Base-by-base conservation (phyloP, 352 stramenopile species). In the Elongisporangium senticosum region DNA sequence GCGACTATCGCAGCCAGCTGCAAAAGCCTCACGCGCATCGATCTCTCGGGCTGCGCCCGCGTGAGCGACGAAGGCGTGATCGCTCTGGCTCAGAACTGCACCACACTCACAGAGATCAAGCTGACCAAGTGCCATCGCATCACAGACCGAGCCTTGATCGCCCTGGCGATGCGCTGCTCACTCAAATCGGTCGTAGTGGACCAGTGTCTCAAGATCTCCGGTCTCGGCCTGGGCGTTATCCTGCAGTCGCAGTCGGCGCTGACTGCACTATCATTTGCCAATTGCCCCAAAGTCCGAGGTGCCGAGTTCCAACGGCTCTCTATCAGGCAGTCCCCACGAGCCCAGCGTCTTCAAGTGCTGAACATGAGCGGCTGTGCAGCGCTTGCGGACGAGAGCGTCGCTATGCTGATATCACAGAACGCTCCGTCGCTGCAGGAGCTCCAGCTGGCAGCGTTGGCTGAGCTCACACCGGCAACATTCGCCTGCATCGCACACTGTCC, bases 101-200 rank as follows among this genome's bases (percentile, higher is more conserved):
- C 28, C 0, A 55, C 58, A 7, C 64, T 97, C 7, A 49, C 67
- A 37, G 64, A 69, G 10, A 59, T 97, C 15, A 80, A 96, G 62
- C 57, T 97, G 48, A 81, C 71, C 47, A 92, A 87, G 72, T 94
- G 89, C 51, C 83, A 90, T 51, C 69, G 79, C 0, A 61, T 96
- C 53, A 92, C 88, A 4, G 82, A 96, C 53, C 65, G 65, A 24
- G 79, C 84, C 13, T 67, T 90, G 1, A 64, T 84, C 7, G 77
- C 73, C 0, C 24, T 92, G n/a, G 77, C 69, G 10, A 56, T 84
- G 22, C 75, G 75, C 14, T 62, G 74, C 54, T 79, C 73, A 7
- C 56, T 92, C 1, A 33, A 63, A 2, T 43, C 57, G 0, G 33
- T 92, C 26, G 54, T 77, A 0, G 55, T 89, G 2, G 74, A 91